These are phyloP conservation scores for Aspergillus sclerotioniger DNA, from an alignment of 495 filamentous ascomycete species.

Conservation along the genomic window DNA sequence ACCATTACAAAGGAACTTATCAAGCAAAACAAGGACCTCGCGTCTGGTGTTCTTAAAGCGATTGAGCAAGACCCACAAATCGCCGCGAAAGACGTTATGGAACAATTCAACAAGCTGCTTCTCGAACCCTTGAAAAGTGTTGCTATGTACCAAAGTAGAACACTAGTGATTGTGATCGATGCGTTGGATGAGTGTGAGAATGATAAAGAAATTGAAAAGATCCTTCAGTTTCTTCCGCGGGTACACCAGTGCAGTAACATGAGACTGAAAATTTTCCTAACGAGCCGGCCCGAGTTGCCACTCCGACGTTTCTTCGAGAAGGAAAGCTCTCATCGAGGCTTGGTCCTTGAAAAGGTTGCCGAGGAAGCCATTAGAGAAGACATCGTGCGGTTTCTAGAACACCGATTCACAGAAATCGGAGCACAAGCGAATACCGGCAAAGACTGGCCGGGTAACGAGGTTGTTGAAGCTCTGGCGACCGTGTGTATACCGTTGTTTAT, in stretches of 20 bases:
- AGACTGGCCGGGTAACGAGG: constrained; percentile 3
- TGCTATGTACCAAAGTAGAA: constrained; percentile 5
- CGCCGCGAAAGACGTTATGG: constrained; percentile 27
- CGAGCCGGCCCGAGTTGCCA: constrained; percentile 44
- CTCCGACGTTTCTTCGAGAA: constrained; percentile 31
- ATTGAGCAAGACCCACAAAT: constrained; percentile 33
- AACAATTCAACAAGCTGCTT: constrained; percentile 49
- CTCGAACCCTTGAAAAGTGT: constrained; percentile 29
- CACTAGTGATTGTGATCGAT: constrained; percentile 42
- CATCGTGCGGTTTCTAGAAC: constrained; percentile 2
- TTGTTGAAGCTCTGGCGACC: constrained; percentile 27
- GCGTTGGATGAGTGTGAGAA: constrained; percentile 51
- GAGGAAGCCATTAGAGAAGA: constrained; percentile 1
- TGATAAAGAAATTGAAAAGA: constrained; percentile 33
- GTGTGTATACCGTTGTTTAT: too few species aligned
- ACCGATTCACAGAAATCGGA: neutral
- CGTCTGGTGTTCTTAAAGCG: constrained; percentile 31
- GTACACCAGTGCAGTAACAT: constrained; percentile 5
- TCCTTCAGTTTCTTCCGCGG: constrained; percentile 36
- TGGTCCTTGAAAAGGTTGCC: neutral
- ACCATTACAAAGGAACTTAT: constrained; percentile 44
- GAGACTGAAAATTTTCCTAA: constrained; percentile 25
- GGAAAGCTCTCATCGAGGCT: neutral
- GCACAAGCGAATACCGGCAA: neutral
- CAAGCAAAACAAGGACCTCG: constrained; percentile 23